Base-by-base conservation (phyloP, 441 rosid species). In the Omphalea diandra region DNA sequence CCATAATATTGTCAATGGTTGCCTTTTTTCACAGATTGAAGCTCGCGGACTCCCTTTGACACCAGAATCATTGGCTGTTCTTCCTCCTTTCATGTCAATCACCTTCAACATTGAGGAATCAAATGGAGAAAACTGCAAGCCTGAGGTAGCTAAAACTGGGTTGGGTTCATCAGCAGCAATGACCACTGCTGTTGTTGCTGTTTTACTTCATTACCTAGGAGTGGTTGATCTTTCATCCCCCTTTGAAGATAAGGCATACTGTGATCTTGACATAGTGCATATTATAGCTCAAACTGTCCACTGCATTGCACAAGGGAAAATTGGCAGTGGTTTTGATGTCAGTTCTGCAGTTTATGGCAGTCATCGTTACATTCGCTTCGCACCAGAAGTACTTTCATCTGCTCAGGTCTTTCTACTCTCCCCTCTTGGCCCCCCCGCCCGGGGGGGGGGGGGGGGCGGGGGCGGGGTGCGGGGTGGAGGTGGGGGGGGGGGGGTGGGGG, bases 61-160 rank as follows among this genome's bases (percentile, higher is more conserved):
- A 69, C 89, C 90, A 65, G 97, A 90, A 69, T 71, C 96, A 33
- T 80, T 96, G 81, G 89, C 91, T 76, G 58, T 88, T 46, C 89
- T 96, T 72, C 86, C 94, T 70, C 85, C 98, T 75, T 96, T 93
- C 84, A 62, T 87, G 47, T 93, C 98, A 69, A 93, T 93, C 77
- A 85, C 96, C 76, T 87, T 93, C 80, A 96, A 96, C 47, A 78
- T 83, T 41, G 90, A 74, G 70, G 91, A 87, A 55, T 77, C 83
- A 75, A 81, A 72, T 73, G 93, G 88, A 59, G 85, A 74, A 76
- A 84, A 79, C 68, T 84, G 85, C 82, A 95, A 85, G 81, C 97
- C 98, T 66, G 99, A 96, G 84, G 97, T 96, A 75, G 98, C 99
- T 57, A 93, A 95, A 83, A 96, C 99, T 75, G 99, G 99, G 47